phyloP scores from a whole-genome alignment of 2,329 filamentous ascomycete genomes.

The Colletotrichum eremochloae region DNA sequence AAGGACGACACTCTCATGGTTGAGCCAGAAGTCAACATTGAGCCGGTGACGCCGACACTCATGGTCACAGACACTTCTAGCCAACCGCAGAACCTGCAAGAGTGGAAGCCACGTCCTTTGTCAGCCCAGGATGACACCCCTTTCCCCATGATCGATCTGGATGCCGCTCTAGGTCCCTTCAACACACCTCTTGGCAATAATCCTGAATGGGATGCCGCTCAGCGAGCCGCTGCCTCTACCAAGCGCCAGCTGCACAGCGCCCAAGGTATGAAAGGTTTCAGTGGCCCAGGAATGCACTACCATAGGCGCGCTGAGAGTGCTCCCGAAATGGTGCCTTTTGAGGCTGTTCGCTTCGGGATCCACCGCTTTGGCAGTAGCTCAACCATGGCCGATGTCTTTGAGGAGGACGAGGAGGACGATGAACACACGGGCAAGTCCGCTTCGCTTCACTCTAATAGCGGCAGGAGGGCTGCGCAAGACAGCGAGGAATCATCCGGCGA shows the following conservation, averaged over 20 bases:
- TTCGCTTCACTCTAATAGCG: conserved; percentile 27
- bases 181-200: conserved; percentile 80
- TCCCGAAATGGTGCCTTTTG: conserved; percentile 83
- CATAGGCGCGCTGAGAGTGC: conserved; percentile 85
- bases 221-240: conserved; percentile 65
- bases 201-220: conserved; percentile 76
- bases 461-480: conserved; percentile 8
- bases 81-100: conserved; percentile 45
- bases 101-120: conserved; percentile 55
- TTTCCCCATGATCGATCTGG: conserved; percentile 90
- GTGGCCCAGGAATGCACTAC: conserved; percentile 78
- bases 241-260: conserved; percentile 83
- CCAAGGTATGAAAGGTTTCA: conserved; percentile 76
- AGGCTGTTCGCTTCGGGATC: conserved; percentile 69
- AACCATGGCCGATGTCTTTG: conserved; percentile 88
- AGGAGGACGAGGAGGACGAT: conserved; percentile 81
- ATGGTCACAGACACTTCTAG: conserved; percentile 58
- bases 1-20: conserved; percentile 46
- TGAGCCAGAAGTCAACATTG: conserved; percentile 48
- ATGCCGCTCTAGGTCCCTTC: conserved; percentile 92
- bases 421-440: conserved; percentile 59
- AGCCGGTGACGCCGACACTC: conserved; percentile 54
- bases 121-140: conserved; percentile 66
- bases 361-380: conserved; percentile 75
- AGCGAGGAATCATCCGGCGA: conserved; percentile 42